These are phyloP conservation scores for Scleroderma citrinum DNA, from an alignment of 768 basidiomycete genomes.

Conservation along the genomic window DNA sequence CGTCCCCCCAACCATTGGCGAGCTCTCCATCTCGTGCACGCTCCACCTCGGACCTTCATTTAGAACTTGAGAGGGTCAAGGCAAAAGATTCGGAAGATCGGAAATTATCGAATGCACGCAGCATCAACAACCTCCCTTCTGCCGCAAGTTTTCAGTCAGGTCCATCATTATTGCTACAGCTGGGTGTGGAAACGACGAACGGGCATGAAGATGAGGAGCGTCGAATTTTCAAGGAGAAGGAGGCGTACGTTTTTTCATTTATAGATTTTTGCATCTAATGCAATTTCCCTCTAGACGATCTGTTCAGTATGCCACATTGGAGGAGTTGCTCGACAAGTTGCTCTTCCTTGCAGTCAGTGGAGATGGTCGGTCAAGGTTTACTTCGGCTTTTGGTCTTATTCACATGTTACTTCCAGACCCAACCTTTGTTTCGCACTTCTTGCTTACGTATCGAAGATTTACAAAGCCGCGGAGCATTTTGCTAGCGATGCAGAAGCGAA, in stretches of 20 bases:
- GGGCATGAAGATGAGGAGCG: constrained; percentile 22
- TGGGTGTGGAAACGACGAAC: constrained; percentile 8
- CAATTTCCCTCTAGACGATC: constrained; percentile 37
- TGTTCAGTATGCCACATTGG: constrained; percentile 67
- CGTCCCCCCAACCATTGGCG: constrained; percentile 33
- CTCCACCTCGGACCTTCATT: constrained; percentile 49
- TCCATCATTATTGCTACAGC: constrained; percentile 8
- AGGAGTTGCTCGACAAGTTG: constrained; percentile 77
- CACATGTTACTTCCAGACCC: constrained; percentile 45
- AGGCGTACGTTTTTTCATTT: constrained; percentile 38
- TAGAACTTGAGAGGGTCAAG: constrained; percentile 37
- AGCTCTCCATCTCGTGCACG: constrained; percentile 49
- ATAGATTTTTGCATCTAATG: constrained; percentile 7
- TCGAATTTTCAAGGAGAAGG: constrained; percentile 36
- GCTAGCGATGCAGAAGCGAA: constrained; percentile 84
- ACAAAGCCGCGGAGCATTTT: constrained; percentile 72
- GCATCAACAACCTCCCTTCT: constrained; percentile 19
- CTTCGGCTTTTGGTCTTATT: constrained; percentile 8
- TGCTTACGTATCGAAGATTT: constrained; percentile 81
- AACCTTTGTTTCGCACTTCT: constrained; percentile 70
- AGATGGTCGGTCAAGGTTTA: constrained; percentile 49
- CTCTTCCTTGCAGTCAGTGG: constrained; percentile 79
- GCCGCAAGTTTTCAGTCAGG: constrained; percentile 17
- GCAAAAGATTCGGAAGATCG: constrained; percentile 18
- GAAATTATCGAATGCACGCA: constrained; percentile 28